Conservation (phyloP, 2,329 filamentous ascomycete genomes). For the Botrytis porri region DNA sequence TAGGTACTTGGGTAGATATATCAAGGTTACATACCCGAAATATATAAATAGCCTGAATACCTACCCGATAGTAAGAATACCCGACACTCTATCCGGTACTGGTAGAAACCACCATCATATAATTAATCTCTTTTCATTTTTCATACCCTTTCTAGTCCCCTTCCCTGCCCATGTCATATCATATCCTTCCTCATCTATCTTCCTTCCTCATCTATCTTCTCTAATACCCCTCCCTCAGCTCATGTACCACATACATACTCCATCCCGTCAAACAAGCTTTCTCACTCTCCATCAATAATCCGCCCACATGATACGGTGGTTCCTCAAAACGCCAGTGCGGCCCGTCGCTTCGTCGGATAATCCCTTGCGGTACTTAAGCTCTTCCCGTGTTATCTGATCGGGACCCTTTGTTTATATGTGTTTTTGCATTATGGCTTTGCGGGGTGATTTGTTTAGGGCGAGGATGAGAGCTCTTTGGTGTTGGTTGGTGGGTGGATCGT, state of each 20-base stretch:
- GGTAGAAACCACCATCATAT: not conserved
- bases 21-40: not conserved
- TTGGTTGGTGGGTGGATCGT: not conserved
- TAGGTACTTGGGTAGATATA: not conserved
- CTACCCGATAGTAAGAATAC: not conserved
- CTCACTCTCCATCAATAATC: not conserved
- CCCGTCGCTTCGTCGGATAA: not conserved
- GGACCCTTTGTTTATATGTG: not conserved
- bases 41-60: not conserved
- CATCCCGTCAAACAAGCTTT: not conserved
- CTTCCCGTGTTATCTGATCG: not conserved
- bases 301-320: not conserved
- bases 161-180: not conserved
- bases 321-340: not conserved
- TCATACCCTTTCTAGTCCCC: not conserved
- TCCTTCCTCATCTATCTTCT: not conserved
- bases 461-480: not conserved
- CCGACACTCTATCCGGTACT: not conserved
- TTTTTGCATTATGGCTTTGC: not conserved
- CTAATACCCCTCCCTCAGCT: not conserved
- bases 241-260: not conserved
- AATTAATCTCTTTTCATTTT: not conserved
- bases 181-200: not conserved
- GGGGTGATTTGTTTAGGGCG: not conserved
- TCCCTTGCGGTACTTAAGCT: not conserved